Evolutionary conservation across 2,329 filamentous ascomycete species (phyloP), one percentile per base, ranked within the genome.

Genomic region (Ambrosiella cleistominuta): DNA sequence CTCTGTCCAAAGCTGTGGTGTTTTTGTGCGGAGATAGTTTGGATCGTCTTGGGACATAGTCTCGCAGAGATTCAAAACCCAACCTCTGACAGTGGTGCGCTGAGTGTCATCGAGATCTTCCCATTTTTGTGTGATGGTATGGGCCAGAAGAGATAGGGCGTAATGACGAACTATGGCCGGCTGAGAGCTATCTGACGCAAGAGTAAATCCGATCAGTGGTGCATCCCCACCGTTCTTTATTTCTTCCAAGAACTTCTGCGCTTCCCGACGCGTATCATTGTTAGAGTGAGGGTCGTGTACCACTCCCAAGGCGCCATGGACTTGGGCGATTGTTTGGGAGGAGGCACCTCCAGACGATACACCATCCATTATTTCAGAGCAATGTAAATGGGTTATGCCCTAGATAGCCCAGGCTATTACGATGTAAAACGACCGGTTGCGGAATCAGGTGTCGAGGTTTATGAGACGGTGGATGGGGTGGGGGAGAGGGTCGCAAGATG

Each of bases 1-100:
- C 69, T 97, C 93, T 7, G 90, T 87, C 93, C 93, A 98, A 62
- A 98, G 73, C 70, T 95, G 86, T 36, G 88, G 88, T 39, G 93
- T 84, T 72, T 98, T 98, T 75, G 95, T 97, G 64, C 91, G 80
- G 63, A 96, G 74, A 68, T 90, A 98, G 38, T 78, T 70, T 2
- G 88, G 87, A 67, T 97, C 91, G 17, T 82, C 77, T 51, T 78
- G 77, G 4, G 80, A 75, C 49, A 94, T 75, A 61, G 78, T 77
- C 65, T 85, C 80, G 11, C 88, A 86, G 11, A 98, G 81, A 67
- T 84, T 77, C 58, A 95, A 71, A 49, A 95, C 81, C 79, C 90
- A 93, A 60, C 76, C 75, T 54, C 87, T 81, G 58, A 98, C 71
- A 56, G 80, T 78, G 36, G 73, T 72, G 15, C 81, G 80, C 68